These are phyloP conservation scores for Berberis vulgaris DNA, from an alignment of 164 flowering plant genomes.

Conservation along the genomic window DNA sequence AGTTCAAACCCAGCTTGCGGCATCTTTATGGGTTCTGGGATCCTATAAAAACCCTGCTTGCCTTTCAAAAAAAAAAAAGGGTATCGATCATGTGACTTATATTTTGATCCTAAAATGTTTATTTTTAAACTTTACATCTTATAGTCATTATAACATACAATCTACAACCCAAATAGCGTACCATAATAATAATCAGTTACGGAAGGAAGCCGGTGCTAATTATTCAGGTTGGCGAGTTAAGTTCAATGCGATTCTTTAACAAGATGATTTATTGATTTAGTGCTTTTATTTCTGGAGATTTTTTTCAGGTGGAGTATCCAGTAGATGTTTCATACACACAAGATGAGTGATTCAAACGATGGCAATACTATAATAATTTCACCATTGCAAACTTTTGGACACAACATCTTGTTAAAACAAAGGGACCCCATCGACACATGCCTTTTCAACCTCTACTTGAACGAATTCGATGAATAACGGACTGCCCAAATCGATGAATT, in stretches of 20 bases:
- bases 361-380: slow-evolving; percentile 3
- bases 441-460: slow-evolving; percentile 31
- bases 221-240: no score
- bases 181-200: no score
- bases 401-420: slow-evolving; percentile 9
- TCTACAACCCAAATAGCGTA: no score
- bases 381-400: slow-evolving; percentile 10
- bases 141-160: neutral
- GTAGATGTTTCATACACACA: slow-evolving; percentile 5
- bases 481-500: slow-evolving; percentile 35
- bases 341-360: neutral
- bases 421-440: slow-evolving; percentile 10
- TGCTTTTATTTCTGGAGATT: no score
- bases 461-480: slow-evolving; percentile 31
- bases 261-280: no score
- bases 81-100: neutral
- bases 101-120: neutral
- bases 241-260: no score
- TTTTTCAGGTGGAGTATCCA: slow-evolving; percentile 8
- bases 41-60: no score
- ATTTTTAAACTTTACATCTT: no score
- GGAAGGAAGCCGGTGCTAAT: no score
- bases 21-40: no score
- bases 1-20: no score
- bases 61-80: neutral